phyloP scores from a whole-genome alignment of 108 stramenopile genomes.

The Discostella pseudostelligera region DNA sequence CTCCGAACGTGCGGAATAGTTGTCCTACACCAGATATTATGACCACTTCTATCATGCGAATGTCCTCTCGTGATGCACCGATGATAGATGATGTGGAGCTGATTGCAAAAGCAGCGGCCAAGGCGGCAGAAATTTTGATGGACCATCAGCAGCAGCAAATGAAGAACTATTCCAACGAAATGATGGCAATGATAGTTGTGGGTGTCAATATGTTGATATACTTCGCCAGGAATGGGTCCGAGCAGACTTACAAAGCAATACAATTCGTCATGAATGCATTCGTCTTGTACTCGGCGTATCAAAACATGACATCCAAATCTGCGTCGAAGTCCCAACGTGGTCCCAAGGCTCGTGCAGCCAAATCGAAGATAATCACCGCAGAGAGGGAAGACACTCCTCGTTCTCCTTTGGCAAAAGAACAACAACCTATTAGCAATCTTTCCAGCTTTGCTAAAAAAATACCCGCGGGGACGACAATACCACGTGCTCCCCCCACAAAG shows the following conservation, averaged over 20 bases:
- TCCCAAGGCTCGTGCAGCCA: slow-evolving; percentile 31
- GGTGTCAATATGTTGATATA: slow-evolving; percentile 32
- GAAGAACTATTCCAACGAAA: slow-evolving; percentile 13
- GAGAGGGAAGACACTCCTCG: background rate
- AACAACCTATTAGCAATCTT: background rate
- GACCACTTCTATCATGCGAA: background rate
- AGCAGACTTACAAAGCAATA: slow-evolving; percentile 28
- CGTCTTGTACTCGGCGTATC: slow-evolving; percentile 26
- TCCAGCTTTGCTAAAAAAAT: slow-evolving; percentile 13
- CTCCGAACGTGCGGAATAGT: background rate
- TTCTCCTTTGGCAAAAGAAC: background rate
- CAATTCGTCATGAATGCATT: slow-evolving; percentile 38
- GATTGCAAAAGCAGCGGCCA: slow-evolving; percentile 41
- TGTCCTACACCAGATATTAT: background rate
- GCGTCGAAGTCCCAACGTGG: slow-evolving; percentile 2
- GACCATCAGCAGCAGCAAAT: slow-evolving; percentile 13
- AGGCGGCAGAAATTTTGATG: slow-evolving; percentile 35
- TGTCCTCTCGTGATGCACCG: slow-evolving; percentile 8
- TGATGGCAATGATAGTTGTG: slow-evolving; percentile 22
- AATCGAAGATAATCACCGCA: slow-evolving; percentile 11
- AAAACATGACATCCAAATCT: background rate
- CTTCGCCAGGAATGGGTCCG: slow-evolving; percentile 42
- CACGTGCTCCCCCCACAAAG: slow-evolving; percentile 20
- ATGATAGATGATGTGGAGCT: slow-evolving; percentile 34
- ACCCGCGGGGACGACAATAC: slow-evolving; percentile 33